Base-by-base conservation (phyloP, 140 eudicot species). In the Stevia rebaudiana region DNA sequence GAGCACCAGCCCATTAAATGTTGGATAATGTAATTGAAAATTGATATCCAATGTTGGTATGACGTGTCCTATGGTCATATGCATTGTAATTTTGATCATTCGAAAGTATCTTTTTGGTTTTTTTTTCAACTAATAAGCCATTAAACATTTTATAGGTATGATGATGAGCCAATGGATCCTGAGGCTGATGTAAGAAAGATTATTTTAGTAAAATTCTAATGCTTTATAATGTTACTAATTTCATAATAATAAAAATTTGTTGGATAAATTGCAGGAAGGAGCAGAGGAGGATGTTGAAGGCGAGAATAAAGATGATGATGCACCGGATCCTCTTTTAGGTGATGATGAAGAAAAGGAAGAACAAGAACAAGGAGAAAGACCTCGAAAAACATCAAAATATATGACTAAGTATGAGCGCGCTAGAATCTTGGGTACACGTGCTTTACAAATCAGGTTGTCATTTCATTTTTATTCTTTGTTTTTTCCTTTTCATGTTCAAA, bases 341-440 rank as follows among this genome's bases (percentile, higher is more conserved):
- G 95, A 87, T 4, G 77, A 77, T 54, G 95, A 90, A 11, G 97
- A 82, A 9, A 82, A 73, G 36, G 73, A 71, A 59, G 95, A 62
- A 19, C 75, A 90, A 60, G 94, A 74, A 55, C 81, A 68, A 55
- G 87, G n/a, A 2, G 90, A 80, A 55, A 76, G 82, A 10, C 79
- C 86, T 61, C 85, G 95, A 42, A 90, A 90, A 66, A 90, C 95
- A 24, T 87, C 98, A 11, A 90, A 87, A 25, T 87, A 82, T 61
- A 90, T 90, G 98, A 90, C 95, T 0, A 90, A 90, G 57, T 90
- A 84, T 52, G 98, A 90, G 75, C 78, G 82, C 24, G 89, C 86
- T 10, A 83, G 83, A 68, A 80, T 83, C 23, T 61, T 83, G 81
- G 90, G 90, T 15, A 77, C 90, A 3, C 86, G 83, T 12, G 90